A percentile compares a stretch with the other conserved stretches of the same genome.
Conservation (phyloP, 2,329 filamentous ascomycete genomes). For the Simplicillium aogashimaense region DNA sequence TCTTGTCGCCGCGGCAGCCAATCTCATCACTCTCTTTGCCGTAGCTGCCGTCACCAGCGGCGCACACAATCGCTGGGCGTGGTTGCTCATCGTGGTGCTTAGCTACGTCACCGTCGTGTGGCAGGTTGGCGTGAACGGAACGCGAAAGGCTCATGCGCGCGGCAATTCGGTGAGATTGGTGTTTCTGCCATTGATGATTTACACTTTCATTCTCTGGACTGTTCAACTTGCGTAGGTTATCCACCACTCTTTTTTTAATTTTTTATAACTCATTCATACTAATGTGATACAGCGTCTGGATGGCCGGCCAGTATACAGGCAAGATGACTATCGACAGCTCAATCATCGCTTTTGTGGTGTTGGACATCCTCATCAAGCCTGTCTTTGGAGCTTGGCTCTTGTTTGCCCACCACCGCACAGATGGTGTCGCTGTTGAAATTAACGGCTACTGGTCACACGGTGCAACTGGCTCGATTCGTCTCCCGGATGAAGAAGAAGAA, state of each 20-base stretch:
- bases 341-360: conserved; percentile 18
- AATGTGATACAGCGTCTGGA: conserved; percentile 14
- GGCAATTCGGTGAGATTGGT: conserved; percentile 14
- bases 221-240: conserved; percentile 10
- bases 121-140: conserved; percentile 17
- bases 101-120: conserved; percentile 44
- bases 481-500: background rate
- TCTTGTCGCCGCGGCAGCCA: conserved; percentile 50
- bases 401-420: conserved; percentile 22
- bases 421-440: conserved; percentile 25
- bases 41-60: conserved; percentile 58
- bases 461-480: conserved; percentile 21
- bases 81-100: conserved; percentile 48
- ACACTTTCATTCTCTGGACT: conserved; percentile 15
- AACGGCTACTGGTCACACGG: conserved; percentile 28
- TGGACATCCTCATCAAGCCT: conserved; percentile 19
- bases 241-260: no score
- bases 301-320: conserved; percentile 15
- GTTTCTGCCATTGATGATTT: conserved; percentile 14
- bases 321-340: conserved; percentile 17
- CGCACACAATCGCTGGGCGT: conserved; percentile 48
- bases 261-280: no score
- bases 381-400: conserved; percentile 21
- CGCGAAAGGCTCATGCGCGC: conserved; percentile 11
- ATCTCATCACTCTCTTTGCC: conserved; percentile 58